phyloP scores from a whole-genome alignment of 2,329 filamentous ascomycete species.

The Nakataea oryzae region DNA sequence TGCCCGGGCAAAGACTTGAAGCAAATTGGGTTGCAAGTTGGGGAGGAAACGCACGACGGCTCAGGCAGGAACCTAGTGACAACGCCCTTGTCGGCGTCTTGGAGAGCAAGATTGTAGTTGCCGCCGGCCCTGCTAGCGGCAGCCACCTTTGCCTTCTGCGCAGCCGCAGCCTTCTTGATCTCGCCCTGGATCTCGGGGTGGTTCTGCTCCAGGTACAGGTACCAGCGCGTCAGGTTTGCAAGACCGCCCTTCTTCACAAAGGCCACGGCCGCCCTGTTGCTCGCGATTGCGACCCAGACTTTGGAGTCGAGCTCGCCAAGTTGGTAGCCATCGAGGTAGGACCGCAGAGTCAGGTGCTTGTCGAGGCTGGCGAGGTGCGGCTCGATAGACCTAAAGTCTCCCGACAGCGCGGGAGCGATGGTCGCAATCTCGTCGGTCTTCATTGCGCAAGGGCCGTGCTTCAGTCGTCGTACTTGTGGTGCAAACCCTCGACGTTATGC shows the following conservation, averaged over 20 bases:
- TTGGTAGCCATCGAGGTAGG: conserved; percentile 74
- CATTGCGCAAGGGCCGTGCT: conserved; percentile 23
- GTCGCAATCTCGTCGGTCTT: conserved; percentile 45
- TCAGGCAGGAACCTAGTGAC: conserved; percentile 90
- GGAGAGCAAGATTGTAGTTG: conserved; percentile 81
- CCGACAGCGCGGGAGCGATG: conserved; percentile 35
- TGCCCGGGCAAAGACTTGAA: conserved; percentile 6
- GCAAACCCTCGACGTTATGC: neutral
- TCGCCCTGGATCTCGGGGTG: conserved; percentile 67
- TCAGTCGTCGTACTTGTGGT: neutral
- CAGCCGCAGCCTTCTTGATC: conserved; percentile 58
- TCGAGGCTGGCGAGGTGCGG: conserved; percentile 67
- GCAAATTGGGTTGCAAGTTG: conserved; percentile 6
- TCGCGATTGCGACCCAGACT: conserved; percentile 73
- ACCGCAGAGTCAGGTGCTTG: conserved; percentile 76
- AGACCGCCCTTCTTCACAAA: conserved; percentile 71
- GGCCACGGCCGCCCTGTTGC: conserved; percentile 73
- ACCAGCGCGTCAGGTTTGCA: conserved; percentile 77
- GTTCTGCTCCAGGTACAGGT: conserved; percentile 69
- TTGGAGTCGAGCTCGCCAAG: conserved; percentile 69
- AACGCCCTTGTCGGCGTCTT: conserved; percentile 78
- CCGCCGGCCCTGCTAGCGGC: conserved; percentile 66
- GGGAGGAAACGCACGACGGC: conserved; percentile 55
- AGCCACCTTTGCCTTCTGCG: conserved; percentile 58
- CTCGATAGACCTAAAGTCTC: conserved; percentile 77